Base-by-base conservation (phyloP, 805 yeast species). In the Myxozyma vanderwaltii region DNA sequence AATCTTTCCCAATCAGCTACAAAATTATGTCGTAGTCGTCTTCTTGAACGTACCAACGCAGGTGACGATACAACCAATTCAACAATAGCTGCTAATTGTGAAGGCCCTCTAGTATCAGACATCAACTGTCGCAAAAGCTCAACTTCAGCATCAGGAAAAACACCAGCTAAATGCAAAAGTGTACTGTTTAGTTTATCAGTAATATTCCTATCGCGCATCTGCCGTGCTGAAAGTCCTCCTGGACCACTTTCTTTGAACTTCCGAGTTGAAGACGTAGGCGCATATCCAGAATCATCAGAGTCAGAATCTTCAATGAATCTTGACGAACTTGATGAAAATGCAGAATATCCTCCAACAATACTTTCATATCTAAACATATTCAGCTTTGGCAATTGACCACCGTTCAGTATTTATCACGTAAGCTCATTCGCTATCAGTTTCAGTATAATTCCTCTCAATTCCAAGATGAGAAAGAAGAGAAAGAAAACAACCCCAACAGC, bases 111-210 rank as follows among this genome's bases (percentile, higher is more conserved):
- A 26, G 41, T 38, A 40, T 59, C 61, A 5, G 51, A 36, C 57
- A 63, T 53, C 19, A 56, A 44, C 45, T 54, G 43, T 21, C 66
- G 53, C 41, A 63, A 45, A 17, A 56, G 40, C 39, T 46, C 65
- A 24, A 61, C 56, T 6, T 61, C 65, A 31, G 64, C 46, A 36
- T 61, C 66, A 15, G 66, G 65, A 41, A 63, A 63, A 23, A 63
- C 43, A 27, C 49, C 54, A 26, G 40, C 35, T 17, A 63, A 51
- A 26, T 56, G 61, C 29, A 24, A 46, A 31, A 63, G 56, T 4
- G 56, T 19, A 21, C 23, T 4, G 54, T 63, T 63, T 29, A 61
- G 44, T 19, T 61, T 47, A 26, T 8, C 45, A 10, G 56, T 45
- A 8, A 41, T 21, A 36, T 36, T 36, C 19, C 43, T 27, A 29